These are phyloP conservation scores for Candolleomyces aberdarensis DNA, from an alignment of 768 basidiomycete species.

Conservation along the genomic window DNA sequence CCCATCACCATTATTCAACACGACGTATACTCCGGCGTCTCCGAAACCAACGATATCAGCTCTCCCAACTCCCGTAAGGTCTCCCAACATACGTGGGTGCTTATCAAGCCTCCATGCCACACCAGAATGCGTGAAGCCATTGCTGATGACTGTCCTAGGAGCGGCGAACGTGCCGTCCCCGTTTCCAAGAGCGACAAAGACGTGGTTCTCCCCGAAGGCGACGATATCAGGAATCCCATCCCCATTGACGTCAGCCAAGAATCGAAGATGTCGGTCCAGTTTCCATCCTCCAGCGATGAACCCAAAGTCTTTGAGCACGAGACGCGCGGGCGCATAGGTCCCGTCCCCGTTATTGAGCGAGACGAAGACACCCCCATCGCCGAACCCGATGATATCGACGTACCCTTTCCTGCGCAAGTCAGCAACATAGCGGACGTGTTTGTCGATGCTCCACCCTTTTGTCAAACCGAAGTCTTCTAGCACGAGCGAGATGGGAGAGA, in stretches of 20 bases:
- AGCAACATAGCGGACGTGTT: background rate
- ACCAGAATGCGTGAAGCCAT: too few relatives aligned
- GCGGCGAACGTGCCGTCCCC: background rate
- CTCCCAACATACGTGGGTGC: too few relatives aligned
- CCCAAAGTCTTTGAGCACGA: conserved; percentile 1
- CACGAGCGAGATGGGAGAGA: background rate
- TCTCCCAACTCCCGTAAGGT: too few relatives aligned
- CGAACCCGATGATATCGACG: too few relatives aligned
- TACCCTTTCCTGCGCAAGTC: background rate
- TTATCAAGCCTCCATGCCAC: background rate
- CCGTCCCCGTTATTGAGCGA: background rate
- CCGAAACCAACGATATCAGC: too few relatives aligned
- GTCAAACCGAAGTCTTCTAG: background rate
- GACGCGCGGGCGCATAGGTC: background rate
- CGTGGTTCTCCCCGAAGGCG: background rate
- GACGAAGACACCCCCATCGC: too few relatives aligned
- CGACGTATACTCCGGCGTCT: too few relatives aligned
- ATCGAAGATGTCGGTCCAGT: background rate
- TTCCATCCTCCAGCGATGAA: background rate
- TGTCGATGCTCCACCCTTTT: background rate
- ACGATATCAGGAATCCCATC: conserved; percentile 3
- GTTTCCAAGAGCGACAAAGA: background rate
- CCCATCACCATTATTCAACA: too few relatives aligned
- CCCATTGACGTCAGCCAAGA: conserved; percentile 2
- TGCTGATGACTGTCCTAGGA: background rate